A percentile compares a stretch with the other conserved stretches of the same genome.
Evolutionary conservation across 495 filamentous ascomycete species (phyloP).

Genomic region (Penicillium paradoxum): DNA sequence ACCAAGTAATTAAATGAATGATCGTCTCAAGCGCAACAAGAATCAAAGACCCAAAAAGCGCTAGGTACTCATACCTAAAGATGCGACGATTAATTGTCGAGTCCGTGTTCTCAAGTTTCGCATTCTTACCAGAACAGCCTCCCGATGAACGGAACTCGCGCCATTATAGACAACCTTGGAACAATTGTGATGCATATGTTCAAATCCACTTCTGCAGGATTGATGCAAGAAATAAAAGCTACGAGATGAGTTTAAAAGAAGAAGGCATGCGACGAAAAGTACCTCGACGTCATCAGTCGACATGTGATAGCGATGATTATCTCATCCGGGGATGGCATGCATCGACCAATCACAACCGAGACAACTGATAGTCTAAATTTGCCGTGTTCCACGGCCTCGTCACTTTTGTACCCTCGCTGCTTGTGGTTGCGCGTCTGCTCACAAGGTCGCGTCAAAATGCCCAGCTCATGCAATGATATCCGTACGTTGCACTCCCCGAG

Average conservation of each 20-base stretch:
- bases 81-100: neutral
- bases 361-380: conserved; percentile 19
- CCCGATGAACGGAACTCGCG: conserved; percentile 77
- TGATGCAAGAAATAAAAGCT: neutral
- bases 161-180: conserved; percentile 49
- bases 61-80: conserved; percentile 73
- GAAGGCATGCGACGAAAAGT: neutral
- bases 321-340: conserved; percentile 30
- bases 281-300: conserved; percentile 26
- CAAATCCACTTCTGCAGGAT: neutral
- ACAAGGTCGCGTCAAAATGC: conserved; percentile 56
- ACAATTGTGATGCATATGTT: neutral
- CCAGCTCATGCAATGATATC: conserved; percentile 93
- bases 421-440: conserved; percentile 8
- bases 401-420: neutral
- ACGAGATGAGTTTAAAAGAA: neutral
- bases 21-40: conserved; percentile 75
- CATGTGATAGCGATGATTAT: conserved; percentile 37
- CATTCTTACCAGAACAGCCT: conserved; percentile 64
- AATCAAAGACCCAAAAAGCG: conserved; percentile 74
- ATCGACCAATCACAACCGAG: conserved; percentile 17
- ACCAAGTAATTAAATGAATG: conserved; percentile 83
- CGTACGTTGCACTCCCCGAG: conserved; percentile 51
- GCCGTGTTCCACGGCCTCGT: conserved; percentile 4
- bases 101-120: neutral